A percentile compares a stretch with the other conserved stretches of the same genome.
These are phyloP conservation scores for Hydnum rufescens DNA, from an alignment of 768 basidiomycete species.

Conservation along the genomic window DNA sequence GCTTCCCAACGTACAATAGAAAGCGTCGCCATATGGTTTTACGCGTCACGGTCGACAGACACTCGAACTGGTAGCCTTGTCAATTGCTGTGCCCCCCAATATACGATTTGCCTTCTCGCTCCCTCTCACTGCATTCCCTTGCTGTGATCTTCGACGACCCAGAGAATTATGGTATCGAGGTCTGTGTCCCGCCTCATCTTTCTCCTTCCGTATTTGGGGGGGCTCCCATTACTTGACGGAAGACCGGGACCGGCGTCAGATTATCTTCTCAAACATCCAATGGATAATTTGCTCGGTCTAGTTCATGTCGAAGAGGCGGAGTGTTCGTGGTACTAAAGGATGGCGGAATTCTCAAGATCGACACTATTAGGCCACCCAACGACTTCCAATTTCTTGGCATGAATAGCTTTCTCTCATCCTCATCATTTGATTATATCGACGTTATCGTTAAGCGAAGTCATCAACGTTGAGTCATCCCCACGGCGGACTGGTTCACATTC, in stretches of 20 bases:
- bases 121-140: constrained; percentile 39
- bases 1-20: constrained; percentile 56
- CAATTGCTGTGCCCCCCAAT: constrained; percentile 38
- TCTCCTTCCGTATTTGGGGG: constrained; percentile 27
- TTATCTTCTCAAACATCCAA: constrained; percentile 37
- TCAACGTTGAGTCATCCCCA: too few species aligned
- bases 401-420: background rate
- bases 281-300: constrained; percentile 22
- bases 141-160: constrained; percentile 34
- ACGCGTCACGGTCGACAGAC: constrained; percentile 54
- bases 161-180: constrained; percentile 44
- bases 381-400: constrained; percentile 5
- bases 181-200: constrained; percentile 57
- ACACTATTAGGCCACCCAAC: constrained; percentile 1
- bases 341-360: constrained; percentile 10
- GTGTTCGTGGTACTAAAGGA: constrained; percentile 12
- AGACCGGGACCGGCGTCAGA: constrained; percentile 41
- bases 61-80: constrained; percentile 57
- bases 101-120: constrained; percentile 66
- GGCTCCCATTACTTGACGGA: background rate
- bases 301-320: constrained; percentile 15
- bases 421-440: constrained; percentile 5
- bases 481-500: too few species aligned
- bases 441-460: too few species aligned
- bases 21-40: constrained; percentile 41